Conservation (phyloP, 1,284 basidiomycete species). For the Ganoderma boninense region DNA sequence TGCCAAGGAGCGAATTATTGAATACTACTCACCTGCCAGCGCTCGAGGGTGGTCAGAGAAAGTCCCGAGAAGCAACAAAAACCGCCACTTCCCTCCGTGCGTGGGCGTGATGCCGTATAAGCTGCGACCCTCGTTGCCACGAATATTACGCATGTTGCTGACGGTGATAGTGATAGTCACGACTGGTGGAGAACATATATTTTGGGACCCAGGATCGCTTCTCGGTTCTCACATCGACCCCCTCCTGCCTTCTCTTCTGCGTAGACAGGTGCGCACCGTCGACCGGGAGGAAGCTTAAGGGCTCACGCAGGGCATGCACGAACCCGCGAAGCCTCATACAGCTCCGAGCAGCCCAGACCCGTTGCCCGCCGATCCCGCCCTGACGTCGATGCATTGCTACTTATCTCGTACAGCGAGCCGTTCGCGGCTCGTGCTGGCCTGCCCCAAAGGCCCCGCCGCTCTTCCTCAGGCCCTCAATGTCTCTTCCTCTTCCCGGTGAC, state of each 20-base stretch:
- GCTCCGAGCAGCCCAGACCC: neutral
- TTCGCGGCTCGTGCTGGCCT: neutral
- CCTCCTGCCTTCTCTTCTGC: neutral
- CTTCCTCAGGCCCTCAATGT: no score
- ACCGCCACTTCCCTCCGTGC: neutral
- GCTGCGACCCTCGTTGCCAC: neutral
- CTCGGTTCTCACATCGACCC: neutral
- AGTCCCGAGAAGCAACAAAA: conserved; percentile 2
- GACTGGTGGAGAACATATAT: neutral
- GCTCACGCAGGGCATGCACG: neutral
- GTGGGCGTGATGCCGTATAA: neutral
- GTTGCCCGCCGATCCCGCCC: neutral
- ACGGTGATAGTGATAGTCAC: neutral
- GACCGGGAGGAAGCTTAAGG: neutral
- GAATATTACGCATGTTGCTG: neutral
- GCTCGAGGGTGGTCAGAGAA: neutral
- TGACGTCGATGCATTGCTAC: neutral
- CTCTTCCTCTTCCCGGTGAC: neutral
- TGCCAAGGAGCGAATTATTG: no score
- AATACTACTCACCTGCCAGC: neutral
- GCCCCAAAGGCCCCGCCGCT: neutral
- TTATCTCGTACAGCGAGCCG: neutral
- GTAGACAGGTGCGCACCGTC: neutral
- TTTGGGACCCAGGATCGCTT: neutral
- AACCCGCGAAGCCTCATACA: neutral